A percentile compares a stretch with the other conserved stretches of the same genome.
Evolutionary conservation across 495 filamentous ascomycete genomes (phyloP).

Genomic region (Penicillium odoratum): DNA sequence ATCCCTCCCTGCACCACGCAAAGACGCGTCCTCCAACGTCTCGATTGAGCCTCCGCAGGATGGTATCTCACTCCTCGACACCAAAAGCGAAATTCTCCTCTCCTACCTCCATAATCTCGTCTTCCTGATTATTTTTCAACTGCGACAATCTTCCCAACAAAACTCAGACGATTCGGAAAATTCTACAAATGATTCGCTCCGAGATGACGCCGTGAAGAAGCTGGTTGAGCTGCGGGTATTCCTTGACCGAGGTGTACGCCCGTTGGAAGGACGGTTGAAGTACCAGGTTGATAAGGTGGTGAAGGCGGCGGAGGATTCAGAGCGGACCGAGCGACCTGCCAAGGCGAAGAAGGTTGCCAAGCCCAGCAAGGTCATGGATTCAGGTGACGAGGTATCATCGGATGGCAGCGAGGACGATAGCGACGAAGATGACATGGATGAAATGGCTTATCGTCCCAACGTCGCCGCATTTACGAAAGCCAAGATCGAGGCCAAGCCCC

Average conservation of each 20-base stretch:
- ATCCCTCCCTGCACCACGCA: constrained; percentile 55
- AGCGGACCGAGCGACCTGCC: constrained; percentile 36
- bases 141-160: constrained; percentile 54
- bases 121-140: constrained; percentile 80
- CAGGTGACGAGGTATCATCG: constrained; percentile 28
- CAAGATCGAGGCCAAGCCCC: constrained; percentile 29
- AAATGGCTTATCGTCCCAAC: constrained; percentile 68
- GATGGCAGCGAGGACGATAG: constrained; percentile 41
- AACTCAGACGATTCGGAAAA: constrained; percentile 30
- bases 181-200: constrained; percentile 31
- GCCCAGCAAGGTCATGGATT: constrained; percentile 20
- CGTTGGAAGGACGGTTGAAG: constrained; percentile 80
- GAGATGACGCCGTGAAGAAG: constrained; percentile 71
- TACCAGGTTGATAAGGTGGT: constrained; percentile 91
- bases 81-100: constrained; percentile 92
- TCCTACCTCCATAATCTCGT: constrained; percentile 94
- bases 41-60: constrained; percentile 66
- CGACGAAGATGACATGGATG: constrained; percentile 52
- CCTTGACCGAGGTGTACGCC: constrained; percentile 85
- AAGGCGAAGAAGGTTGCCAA: constrained; percentile 32
- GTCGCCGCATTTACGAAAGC: constrained; percentile 56
- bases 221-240: constrained; percentile 83
- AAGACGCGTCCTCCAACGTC: constrained; percentile 35
- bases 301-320: constrained; percentile 77
- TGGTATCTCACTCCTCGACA: constrained; percentile 90